These are phyloP conservation scores for Citrullus amarus DNA, from an alignment of 306 rosid species.

Conservation along the genomic window DNA sequence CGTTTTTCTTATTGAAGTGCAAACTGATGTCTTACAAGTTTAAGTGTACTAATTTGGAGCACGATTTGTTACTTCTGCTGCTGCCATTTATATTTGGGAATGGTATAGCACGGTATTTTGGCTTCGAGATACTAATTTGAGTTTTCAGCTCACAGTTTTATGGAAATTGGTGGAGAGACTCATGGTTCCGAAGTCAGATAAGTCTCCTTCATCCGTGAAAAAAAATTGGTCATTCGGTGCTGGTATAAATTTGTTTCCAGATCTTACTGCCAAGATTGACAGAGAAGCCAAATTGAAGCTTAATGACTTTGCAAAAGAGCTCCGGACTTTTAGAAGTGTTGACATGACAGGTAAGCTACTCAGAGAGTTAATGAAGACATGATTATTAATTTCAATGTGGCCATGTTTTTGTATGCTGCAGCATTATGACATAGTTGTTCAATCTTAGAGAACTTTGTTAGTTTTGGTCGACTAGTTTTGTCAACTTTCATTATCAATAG, in stretches of 20 bases:
- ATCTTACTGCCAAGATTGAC: constrained; percentile 66
- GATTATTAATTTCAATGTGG: constrained; percentile 12
- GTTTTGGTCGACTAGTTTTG: background rate
- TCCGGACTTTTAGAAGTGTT: constrained; percentile 61
- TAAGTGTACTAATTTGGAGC: background rate
- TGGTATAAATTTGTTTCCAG: constrained; percentile 68
- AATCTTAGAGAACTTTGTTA: background rate
- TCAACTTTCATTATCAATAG: background rate
- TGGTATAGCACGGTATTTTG: background rate
- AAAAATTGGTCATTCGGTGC: constrained; percentile 64
- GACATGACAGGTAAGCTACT: constrained; percentile 85
- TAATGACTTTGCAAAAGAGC: constrained; percentile 79
- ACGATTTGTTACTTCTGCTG: background rate
- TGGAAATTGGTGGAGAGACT: constrained; percentile 90
- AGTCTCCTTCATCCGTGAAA: constrained; percentile 33
- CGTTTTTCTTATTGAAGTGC: background rate
- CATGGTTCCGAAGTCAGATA: constrained; percentile 40
- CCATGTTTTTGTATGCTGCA: background rate
- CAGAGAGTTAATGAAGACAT: constrained; percentile 1
- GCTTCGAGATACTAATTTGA: constrained; percentile 41
- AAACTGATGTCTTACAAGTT: background rate
- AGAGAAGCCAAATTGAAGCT: constrained; percentile 78
- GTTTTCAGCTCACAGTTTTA: constrained; percentile 83
- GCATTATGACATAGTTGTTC: background rate
- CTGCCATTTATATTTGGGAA: background rate